Evolutionary conservation across 2,329 filamentous ascomycete species (phyloP).

Genomic region (Colletotrichum sansevieriae): DNA sequence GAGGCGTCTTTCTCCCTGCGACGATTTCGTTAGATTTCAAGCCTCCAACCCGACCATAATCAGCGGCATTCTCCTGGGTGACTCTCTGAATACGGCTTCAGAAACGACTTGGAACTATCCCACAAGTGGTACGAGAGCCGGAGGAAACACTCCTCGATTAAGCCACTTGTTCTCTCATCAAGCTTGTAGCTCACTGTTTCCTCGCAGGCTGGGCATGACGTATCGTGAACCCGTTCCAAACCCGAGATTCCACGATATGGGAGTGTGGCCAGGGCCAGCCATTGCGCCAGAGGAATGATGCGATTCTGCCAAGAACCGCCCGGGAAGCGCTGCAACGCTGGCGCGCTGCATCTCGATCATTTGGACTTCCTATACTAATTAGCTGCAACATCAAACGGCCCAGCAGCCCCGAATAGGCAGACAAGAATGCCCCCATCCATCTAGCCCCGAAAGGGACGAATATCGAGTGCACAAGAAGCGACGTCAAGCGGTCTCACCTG

Average conservation of each 20-base stretch:
- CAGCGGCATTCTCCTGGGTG: too few relatives aligned
- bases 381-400: neutral
- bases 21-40: too few relatives aligned
- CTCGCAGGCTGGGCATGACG: neutral
- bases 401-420: too few relatives aligned
- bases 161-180: too few relatives aligned
- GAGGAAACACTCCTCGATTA: neutral
- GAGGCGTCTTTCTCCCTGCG: too few relatives aligned
- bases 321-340: neutral
- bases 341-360: neutral
- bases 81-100: too few relatives aligned
- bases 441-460: too few relatives aligned
- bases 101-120: too few relatives aligned
- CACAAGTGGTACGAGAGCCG: neutral
- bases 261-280: neutral
- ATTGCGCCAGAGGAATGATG: slow-evolving; percentile 7
- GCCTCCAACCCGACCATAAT: neutral
- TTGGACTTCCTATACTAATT: too few relatives aligned
- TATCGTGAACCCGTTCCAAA: neutral
- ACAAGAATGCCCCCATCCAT: too few relatives aligned
- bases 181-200: neutral
- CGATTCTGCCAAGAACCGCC: slow-evolving; percentile 17
- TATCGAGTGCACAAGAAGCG: neutral
- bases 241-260: neutral
- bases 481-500: slow-evolving; percentile 33